phyloP scores from a whole-genome alignment of 345 rosid genomes.

The Salix purpurea region DNA sequence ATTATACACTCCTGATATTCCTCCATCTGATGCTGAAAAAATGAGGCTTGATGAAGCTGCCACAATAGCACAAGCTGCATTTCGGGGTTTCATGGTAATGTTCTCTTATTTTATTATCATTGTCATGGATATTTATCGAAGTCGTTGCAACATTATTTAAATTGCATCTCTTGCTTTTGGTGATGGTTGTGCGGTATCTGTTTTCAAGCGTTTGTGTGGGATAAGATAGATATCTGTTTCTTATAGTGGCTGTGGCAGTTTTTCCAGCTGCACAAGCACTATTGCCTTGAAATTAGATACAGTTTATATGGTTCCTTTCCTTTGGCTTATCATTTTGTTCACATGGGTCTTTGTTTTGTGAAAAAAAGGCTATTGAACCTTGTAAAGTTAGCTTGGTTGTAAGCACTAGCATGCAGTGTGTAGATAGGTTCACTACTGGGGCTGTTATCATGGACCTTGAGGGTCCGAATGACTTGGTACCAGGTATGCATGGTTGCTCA shows the following conservation, averaged over 20 bases:
- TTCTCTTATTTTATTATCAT: neutral
- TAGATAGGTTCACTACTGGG: neutral
- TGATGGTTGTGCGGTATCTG: neutral
- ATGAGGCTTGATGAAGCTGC: slow-evolving; percentile 60
- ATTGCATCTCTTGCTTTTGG: neutral
- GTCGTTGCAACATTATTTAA: neutral
- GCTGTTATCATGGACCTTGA: neutral
- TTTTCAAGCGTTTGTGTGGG: neutral
- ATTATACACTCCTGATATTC: slow-evolving; percentile 19
- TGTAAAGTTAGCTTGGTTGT: neutral
- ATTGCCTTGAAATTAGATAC: neutral
- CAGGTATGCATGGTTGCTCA: neutral
- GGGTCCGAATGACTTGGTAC: neutral
- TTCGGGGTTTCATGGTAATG: slow-evolving; percentile 89
- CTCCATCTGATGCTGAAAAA: slow-evolving; percentile 47
- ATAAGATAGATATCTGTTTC: neutral
- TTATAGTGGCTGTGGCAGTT: neutral
- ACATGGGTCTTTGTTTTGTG: neutral
- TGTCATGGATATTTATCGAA: neutral
- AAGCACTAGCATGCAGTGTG: neutral
- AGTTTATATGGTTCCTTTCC: neutral
- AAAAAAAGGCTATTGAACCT: neutral
- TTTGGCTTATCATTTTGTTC: neutral
- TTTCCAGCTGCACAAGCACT: neutral
- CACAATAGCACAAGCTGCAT: slow-evolving; percentile 87